These are phyloP conservation scores for Camelina sativa DNA, from an alignment of 345 rosid genomes.

Conservation along the genomic window DNA sequence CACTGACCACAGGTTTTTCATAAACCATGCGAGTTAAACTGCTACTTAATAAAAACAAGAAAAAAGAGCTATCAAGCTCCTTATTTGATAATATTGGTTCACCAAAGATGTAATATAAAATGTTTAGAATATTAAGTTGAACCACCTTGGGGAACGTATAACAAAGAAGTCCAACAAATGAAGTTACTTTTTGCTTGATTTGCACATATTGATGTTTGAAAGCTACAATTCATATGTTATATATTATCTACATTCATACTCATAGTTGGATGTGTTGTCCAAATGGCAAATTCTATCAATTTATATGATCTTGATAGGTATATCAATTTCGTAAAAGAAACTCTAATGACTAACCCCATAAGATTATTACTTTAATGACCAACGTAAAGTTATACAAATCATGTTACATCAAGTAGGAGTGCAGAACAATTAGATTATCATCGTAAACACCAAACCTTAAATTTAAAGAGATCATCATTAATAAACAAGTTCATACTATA, in stretches of 20 bases:
- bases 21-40: slow-evolving; percentile 10
- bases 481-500: too few relatives aligned
- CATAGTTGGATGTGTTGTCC: slow-evolving; percentile 30
- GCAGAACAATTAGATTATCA: too few relatives aligned
- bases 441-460: too few relatives aligned
- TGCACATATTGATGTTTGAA: slow-evolving; percentile 38
- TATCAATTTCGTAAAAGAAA: slow-evolving; percentile 19
- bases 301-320: slow-evolving; percentile 8
- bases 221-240: slow-evolving; percentile 30
- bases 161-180: slow-evolving; percentile 28
- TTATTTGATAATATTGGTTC: slow-evolving; percentile 35
- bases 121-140: slow-evolving; percentile 32
- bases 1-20: slow-evolving; percentile 1
- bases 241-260: slow-evolving; percentile 33
- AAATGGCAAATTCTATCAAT: slow-evolving; percentile 5
- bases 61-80: slow-evolving; percentile 32
- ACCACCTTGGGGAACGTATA: slow-evolving; percentile 36
- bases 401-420: too few relatives aligned
- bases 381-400: too few relatives aligned
- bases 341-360: not conserved
- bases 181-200: slow-evolving; percentile 46
- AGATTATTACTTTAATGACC: not conserved
- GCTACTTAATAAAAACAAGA: slow-evolving; percentile 11
- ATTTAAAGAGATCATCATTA: too few relatives aligned
- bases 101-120: slow-evolving; percentile 35